Percentiles rank a stretch among this genome's conserved stretches.
Conservation (phyloP, 176 grass and related monocot species). For the Chrysopogon serrulatus region DNA sequence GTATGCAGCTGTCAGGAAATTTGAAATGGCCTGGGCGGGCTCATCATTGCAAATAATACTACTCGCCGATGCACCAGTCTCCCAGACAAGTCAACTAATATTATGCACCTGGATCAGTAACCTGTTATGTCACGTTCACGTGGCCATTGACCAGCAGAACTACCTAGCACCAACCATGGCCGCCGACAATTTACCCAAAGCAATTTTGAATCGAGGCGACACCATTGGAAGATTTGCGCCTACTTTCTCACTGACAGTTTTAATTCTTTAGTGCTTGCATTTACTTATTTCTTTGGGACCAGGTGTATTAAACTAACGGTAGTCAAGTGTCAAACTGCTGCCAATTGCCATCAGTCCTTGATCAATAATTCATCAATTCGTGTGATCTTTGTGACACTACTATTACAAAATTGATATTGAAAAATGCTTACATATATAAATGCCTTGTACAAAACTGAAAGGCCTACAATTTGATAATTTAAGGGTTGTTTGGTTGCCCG, state of each 20-base stretch:
- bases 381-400: too few species aligned
- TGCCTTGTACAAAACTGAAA: too few species aligned
- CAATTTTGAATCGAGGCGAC: background rate
- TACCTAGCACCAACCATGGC: background rate
- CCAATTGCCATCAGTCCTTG: background rate
- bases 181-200: background rate
- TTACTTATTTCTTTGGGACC: background rate
- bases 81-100: background rate
- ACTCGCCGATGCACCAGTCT: background rate
- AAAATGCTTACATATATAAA: too few species aligned
- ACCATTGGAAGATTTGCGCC: background rate
- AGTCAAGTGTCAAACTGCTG: background rate
- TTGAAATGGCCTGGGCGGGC: slow-evolving; percentile 11
- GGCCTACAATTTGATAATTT: too few species aligned
- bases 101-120: background rate
- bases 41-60: background rate
- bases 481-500: too few species aligned
- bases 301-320: background rate
- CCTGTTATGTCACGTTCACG: background rate
- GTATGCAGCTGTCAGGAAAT: background rate
- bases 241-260: background rate
- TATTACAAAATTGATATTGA: too few species aligned
- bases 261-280: background rate
- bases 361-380: too few species aligned
- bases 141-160: background rate